Conservation (phyloP, 164 flowering plant species). For the Amborella trichopoda region DNA sequence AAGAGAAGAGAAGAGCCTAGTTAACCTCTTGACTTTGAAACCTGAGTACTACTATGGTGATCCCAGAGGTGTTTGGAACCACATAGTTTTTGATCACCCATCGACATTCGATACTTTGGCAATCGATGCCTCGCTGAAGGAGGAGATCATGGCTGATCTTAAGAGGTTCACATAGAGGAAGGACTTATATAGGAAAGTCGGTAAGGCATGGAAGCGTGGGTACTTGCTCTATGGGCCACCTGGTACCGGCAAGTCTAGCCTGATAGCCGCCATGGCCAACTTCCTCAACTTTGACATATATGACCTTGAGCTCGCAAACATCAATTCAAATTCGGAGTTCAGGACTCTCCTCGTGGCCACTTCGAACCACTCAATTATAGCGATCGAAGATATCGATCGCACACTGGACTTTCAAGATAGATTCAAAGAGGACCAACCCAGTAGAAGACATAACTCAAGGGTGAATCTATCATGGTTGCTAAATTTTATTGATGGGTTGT, state of each 20-base stretch:
- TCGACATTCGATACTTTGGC: conserved; percentile 50
- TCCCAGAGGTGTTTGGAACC: conserved; percentile 17
- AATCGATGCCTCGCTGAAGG: conserved; percentile 38
- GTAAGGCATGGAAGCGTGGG: conserved; percentile 70
- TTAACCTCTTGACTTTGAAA: conserved; percentile 44
- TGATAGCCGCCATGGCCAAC: conserved; percentile 71
- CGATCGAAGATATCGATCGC: conserved; percentile 54
- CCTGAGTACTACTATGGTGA: conserved; percentile 12
- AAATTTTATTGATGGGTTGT: conserved; percentile 28
- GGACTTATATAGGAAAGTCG: conserved; percentile 45
- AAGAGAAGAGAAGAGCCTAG: conserved; percentile 22
- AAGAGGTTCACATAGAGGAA: conserved; percentile 30
- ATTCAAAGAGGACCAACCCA: not conserved
- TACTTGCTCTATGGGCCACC: conserved; percentile 63
- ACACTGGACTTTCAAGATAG: conserved; percentile 22
- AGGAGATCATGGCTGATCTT: conserved; percentile 35
- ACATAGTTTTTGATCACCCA: conserved; percentile 35
- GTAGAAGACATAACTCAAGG: conserved; percentile 1
- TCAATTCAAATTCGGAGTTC: conserved; percentile 38
- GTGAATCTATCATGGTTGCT: conserved; percentile 32
- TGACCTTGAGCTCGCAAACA: conserved; percentile 42
- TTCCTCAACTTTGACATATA: conserved; percentile 46
- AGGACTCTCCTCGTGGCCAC: conserved; percentile 34
- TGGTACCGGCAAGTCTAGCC: conserved; percentile 65
- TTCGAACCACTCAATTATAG: conserved; percentile 34